A percentile compares a stretch with the other conserved stretches of the same genome.
phyloP scores from a whole-genome alignment of 441 rosid species.

The Syzygium syzygioides region DNA sequence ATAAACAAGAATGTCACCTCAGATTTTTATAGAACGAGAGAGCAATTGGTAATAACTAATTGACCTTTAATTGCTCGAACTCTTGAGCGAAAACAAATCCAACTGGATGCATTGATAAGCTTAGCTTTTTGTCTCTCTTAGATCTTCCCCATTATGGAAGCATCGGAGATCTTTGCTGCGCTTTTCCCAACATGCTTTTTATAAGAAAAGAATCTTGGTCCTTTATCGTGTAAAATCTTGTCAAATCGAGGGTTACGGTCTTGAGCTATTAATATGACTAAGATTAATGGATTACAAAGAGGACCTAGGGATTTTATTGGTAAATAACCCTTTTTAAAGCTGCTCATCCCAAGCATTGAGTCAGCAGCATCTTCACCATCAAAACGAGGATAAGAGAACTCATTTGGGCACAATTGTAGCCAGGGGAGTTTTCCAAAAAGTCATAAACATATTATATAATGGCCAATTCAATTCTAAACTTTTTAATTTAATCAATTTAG shows the following conservation, averaged over 20 bases:
- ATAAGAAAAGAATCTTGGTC: not conserved
- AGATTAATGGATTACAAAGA: not conserved
- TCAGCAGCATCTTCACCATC: not conserved
- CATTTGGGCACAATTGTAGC: not conserved
- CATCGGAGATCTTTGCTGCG: not conserved
- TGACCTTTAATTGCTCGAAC: not conserved
- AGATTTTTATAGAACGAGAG: not conserved
- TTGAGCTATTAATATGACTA: not conserved
- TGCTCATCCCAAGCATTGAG: not conserved
- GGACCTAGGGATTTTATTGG: not conserved
- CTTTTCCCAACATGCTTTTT: not conserved
- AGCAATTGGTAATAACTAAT: not conserved
- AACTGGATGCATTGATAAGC: not conserved
- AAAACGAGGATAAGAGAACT: not conserved
- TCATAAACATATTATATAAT: not conserved
- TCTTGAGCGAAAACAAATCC: not conserved
- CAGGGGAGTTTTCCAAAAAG: not conserved
- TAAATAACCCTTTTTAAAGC: not conserved
- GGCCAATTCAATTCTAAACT: not conserved
- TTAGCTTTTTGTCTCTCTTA: not conserved
- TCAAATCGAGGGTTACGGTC: not conserved
- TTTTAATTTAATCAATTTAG: not conserved
- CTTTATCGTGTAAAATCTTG: not conserved
- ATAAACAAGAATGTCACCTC: not conserved
- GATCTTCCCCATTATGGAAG: not conserved